phyloP scores from a whole-genome alignment of 176 grass and related monocot genomes.

The Cenchrus fungigraminus region DNA sequence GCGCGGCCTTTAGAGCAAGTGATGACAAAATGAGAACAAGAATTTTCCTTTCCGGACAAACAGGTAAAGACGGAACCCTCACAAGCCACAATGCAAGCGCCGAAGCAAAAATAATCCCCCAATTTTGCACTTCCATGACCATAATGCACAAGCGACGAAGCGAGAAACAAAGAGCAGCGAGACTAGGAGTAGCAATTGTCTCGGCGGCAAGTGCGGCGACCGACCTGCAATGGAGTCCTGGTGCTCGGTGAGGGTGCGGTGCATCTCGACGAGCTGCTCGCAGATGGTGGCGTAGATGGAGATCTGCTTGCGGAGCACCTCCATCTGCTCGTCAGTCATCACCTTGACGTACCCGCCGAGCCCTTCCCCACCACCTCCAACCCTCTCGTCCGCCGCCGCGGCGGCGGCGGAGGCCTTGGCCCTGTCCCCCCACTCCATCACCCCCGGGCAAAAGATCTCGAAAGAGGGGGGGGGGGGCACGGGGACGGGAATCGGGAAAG shows the following conservation, averaged over 20 bases:
- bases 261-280: slow-evolving; percentile 97
- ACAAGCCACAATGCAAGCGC: neutral
- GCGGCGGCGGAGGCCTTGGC: slow-evolving; percentile 18
- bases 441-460: neutral
- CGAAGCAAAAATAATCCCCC: neutral
- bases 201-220: neutral
- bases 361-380: slow-evolving; percentile 42
- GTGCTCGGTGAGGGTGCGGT: slow-evolving; percentile 74
- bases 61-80: slow-evolving; percentile 9
- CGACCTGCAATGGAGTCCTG: slow-evolving; percentile 82
- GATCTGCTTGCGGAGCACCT: slow-evolving; percentile 94
- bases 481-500: slow-evolving; percentile 8
- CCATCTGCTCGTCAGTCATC: slow-evolving; percentile 97
- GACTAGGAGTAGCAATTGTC: neutral
- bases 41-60: neutral
- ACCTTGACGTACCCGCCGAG: slow-evolving; percentile 78
- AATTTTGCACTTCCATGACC: neutral
- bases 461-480: neutral
- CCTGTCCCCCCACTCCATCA: slow-evolving; percentile 60
- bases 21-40: neutral
- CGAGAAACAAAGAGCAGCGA: neutral
- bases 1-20: neutral
- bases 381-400: slow-evolving; percentile 28
- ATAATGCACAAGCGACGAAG: neutral
- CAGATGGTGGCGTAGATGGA: slow-evolving; percentile 98